phyloP scores from a whole-genome alignment of 768 basidiomycete species.

The Termitomyces sp. region DNA sequence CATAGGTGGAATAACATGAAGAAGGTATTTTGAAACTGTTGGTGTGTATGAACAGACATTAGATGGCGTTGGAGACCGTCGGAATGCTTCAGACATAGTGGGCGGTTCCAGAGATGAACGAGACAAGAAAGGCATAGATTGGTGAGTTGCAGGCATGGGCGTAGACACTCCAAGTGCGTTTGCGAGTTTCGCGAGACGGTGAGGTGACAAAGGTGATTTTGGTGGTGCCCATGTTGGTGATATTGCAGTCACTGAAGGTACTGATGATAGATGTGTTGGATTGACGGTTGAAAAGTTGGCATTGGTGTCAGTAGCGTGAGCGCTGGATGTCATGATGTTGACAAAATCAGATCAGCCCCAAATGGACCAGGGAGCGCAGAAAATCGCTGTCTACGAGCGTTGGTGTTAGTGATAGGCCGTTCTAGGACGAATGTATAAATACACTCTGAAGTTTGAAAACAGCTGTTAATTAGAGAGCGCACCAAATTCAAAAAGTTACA shows the following conservation, averaged over 20 bases:
- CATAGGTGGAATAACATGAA: slow-evolving; percentile 79
- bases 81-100: slow-evolving; percentile 27
- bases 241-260: slow-evolving; percentile 21
- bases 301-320: slow-evolving; percentile 17
- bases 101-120: slow-evolving; percentile 31
- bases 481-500: background rate
- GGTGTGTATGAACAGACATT: slow-evolving; percentile 36
- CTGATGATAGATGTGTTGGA: slow-evolving; percentile 19
- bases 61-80: slow-evolving; percentile 51
- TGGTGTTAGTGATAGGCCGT: background rate
- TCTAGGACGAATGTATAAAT: slow-evolving; percentile 6
- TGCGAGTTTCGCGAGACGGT: slow-evolving; percentile 75
- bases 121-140: slow-evolving; percentile 24
- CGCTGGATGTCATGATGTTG: slow-evolving; percentile 21
- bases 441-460: slow-evolving; percentile 3
- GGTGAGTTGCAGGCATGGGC: slow-evolving; percentile 53
- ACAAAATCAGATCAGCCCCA: background rate
- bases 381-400: background rate
- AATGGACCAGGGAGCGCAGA: background rate
- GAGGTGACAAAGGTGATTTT: slow-evolving; percentile 67
- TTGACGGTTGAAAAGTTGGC: slow-evolving; percentile 17
- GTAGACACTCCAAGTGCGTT: slow-evolving; percentile 82
- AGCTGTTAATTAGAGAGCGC: slow-evolving; percentile 3
- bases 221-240: slow-evolving; percentile 57
- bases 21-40: slow-evolving; percentile 60